Evolutionary conservation across 768 basidiomycete species (phyloP).

Genomic region (Pisolithus orientalis): DNA sequence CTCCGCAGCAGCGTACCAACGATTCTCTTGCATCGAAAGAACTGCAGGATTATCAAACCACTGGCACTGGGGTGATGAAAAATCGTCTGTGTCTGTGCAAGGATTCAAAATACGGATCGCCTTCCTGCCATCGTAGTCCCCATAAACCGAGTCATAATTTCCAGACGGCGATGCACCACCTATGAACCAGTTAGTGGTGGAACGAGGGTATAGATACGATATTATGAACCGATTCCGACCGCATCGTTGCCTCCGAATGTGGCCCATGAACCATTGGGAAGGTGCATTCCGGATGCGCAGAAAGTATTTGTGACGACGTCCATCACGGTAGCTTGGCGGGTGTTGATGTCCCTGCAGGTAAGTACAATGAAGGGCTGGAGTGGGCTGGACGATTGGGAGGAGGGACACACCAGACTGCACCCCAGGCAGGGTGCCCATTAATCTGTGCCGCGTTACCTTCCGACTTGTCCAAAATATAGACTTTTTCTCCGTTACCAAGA

Average conservation of each 20-base stretch:
- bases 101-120: constrained; percentile 78
- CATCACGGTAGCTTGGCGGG: constrained; percentile 14
- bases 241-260: constrained; percentile 76
- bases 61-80: constrained; percentile 44
- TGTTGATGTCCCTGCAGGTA: constrained; percentile 18
- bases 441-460: constrained; percentile 68
- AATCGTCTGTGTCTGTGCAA: constrained; percentile 45
- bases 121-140: constrained; percentile 75
- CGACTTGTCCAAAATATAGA: constrained; percentile 91
- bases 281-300: constrained; percentile 75
- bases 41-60: constrained; percentile 66
- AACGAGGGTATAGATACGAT: constrained; percentile 20
- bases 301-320: constrained; percentile 60
- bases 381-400: background rate
- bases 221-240: constrained; percentile 37
- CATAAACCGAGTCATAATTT: constrained; percentile 54
- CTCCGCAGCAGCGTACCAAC: constrained; percentile 76
- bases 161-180: constrained; percentile 28
- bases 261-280: constrained; percentile 69
- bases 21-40: constrained; percentile 55
- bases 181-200: constrained; percentile 3
- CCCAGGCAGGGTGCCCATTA: constrained; percentile 70
- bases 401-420: constrained; percentile 50
- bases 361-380: background rate
- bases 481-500: constrained; percentile 69